Evolutionary conservation across 2,329 filamentous ascomycete genomes (phyloP), one percentile per base, ranked within the genome.

Genomic region (Aspergillus latus): DNA sequence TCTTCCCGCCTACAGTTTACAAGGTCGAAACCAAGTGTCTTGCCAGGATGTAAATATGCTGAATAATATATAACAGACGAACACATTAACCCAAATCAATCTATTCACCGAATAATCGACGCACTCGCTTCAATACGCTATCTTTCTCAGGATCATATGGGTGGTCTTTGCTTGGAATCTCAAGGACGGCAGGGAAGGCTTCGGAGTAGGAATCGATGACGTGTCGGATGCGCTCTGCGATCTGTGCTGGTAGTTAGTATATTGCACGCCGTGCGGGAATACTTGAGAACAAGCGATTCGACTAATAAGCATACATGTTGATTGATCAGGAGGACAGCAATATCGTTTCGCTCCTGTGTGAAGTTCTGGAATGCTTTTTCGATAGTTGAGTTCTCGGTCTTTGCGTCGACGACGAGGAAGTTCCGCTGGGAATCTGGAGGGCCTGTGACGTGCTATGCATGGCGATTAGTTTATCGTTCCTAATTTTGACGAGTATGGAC

Each of bases 81-180:
- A 51, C 43, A 30, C 28, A 54, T 36, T 46, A 34, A 21, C 5
- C 42, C 57, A 53, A 26, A 34, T 7, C 29, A 21, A 61, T 49
- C 60, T 66, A 81, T 67, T 82, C 86, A 63, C 86, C 86, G 75
- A 88, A 88, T 61, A 90, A 69, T 68, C 87, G 84, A 72, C 84
- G 80, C 62, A 99, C 94, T 64, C 94, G 84, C 78, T 92, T 89
- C 76, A 99, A 75, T 43, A 99, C 93, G 71, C 93, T 97, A 75
- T 99, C 94, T 81, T 99, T 99, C 78, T 99, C 94, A 0, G 94
- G 94, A 68, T 99, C 93, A 72, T 99, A 99, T 2, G 94, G 94
- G 74, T 99, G 94, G 74, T 99, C 94, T 82, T 99, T 99, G 78
- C 91, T 96, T 26, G 94, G 94, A 59, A 99, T 97, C 76, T 99